Evolutionary conservation across 2,329 filamentous ascomycete species (phyloP), one percentile per base, ranked within the genome.

Genomic region (Xylaria multiplex): DNA sequence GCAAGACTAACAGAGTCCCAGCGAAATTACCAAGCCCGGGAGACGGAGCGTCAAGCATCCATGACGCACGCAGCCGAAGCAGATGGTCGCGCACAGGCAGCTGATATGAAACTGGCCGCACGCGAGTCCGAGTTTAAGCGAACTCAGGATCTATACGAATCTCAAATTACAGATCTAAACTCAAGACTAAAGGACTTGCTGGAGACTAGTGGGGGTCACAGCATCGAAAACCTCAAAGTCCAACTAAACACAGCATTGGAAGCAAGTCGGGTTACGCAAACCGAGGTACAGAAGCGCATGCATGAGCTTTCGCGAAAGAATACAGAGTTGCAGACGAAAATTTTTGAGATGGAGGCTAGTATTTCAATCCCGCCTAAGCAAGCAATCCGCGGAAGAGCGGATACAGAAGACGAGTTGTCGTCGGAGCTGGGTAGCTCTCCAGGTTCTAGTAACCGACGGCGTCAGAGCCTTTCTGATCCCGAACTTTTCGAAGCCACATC

Each of bases 11-110:
- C 86, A n/a, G 82, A 84, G 16, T 84, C 85, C 22, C 83, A 92
- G 67, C 84, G 87, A 2, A 85, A 88, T 53, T 86, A 86, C 61
- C 89, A 93, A 73, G 86, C 87, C 48, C 85, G 85, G 50, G 88
- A 93, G 71, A 80, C 85, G 40, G 86, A 89, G 65, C 83, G 87
- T 46, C 83, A 89, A 60, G 79, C 79, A 22, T 84, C 86, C 0
- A 82, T 86, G 53, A 83, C 85, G n/a, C 83, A 86, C 32, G 86
- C 88, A 1, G 84, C 86, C 16, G 81, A 86, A 35, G 83, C 90
- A 13, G 83, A 88, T 43, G 86, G 83, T 62, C 84, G 87, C 57
- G 83, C 89, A 6, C 84, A 90, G 69, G 81, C 85, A 60, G 80
- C 91, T 24, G 82, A 83, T 53, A 80, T 89, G 80, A 84, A 88